These are phyloP conservation scores for Venturia carpophila DNA, from an alignment of 2,329 filamentous ascomycete genomes.

Conservation along the genomic window DNA sequence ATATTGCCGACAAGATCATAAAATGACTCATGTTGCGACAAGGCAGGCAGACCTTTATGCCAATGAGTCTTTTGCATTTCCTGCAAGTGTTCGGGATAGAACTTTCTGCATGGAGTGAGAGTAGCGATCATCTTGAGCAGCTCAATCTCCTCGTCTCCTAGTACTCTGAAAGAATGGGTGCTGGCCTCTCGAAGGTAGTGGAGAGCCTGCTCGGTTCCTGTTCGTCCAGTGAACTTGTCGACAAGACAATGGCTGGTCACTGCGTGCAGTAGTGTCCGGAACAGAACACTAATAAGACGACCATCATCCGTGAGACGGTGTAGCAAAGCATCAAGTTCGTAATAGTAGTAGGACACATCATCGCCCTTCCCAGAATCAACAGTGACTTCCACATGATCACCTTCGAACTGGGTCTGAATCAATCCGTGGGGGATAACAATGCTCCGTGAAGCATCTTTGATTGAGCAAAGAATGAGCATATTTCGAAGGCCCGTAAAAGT, in stretches of 20 bases:
- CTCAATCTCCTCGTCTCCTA: constrained; percentile 12
- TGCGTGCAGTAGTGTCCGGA: constrained; percentile 31
- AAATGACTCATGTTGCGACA: constrained; percentile 30
- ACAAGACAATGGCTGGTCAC: constrained; percentile 30
- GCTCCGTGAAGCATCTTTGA: neutral
- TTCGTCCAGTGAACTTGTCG: constrained; percentile 29
- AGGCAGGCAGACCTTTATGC: constrained; percentile 24
- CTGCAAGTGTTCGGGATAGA: constrained; percentile 25
- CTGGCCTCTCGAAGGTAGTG: constrained; percentile 22
- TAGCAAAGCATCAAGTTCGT: neutral
- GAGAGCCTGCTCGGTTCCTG: constrained; percentile 29
- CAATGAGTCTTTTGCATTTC: constrained; percentile 29
- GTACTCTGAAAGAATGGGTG: constrained; percentile 21
- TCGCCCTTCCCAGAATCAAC: neutral
- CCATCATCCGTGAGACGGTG: neutral
- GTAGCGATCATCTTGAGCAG: constrained; percentile 23
- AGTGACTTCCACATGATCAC: neutral
- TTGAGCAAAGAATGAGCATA: constrained; percentile 35
- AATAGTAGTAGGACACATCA: neutral
- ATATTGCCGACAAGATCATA: constrained; percentile 17
- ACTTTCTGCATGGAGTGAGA: constrained; percentile 25
- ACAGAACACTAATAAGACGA: neutral
- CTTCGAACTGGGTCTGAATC: neutral
- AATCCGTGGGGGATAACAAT: neutral
- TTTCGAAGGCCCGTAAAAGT: constrained; percentile 52